Base-by-base conservation (phyloP, 495 filamentous ascomycete species). In the Durotheca rogersii region DNA sequence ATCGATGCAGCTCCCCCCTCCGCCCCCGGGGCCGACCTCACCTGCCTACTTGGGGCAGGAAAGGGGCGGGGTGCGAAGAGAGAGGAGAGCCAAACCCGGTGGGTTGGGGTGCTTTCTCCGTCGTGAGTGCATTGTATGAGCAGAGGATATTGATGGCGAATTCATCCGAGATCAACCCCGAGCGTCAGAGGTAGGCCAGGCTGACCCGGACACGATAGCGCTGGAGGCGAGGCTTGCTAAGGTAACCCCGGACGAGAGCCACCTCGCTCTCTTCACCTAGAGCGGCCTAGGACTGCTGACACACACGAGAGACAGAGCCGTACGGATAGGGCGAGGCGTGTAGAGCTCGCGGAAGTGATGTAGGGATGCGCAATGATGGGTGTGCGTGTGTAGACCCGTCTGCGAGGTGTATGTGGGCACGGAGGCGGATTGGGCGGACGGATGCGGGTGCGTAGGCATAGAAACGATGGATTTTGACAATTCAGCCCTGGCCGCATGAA, bases 11-110 rank as follows among this genome's bases (percentile, higher is more conserved):
- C 37, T 41, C 27, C n/a, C n/a, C n/a, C n/a, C n/a, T n/a, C n/a
- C n/a, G n/a, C n/a, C n/a, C n/a, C n/a, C n/a, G n/a, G n/a, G n/a
- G n/a, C n/a, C n/a, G n/a, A n/a, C n/a, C n/a, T n/a, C n/a, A 49
- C 55, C 33, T 53, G 43, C 49, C 55, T 58, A 35, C 48, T 48
- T 45, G 19, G 19, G 29, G 41, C 29, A 41, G 18, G 15, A 50
- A 42, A n/a, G 32, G 12, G 33, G 37, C 39, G 35, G 32, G n/a
- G n/a, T n/a, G n/a, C n/a, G n/a, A n/a, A n/a, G n/a, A n/a, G n/a
- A n/a, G n/a, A n/a, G n/a, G n/a, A n/a, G n/a, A n/a, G n/a, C n/a
- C n/a, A 35, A 31, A 40, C 9, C 41, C 38, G 47, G 23, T 33
- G 42, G 34, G 41, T 44, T 23, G 47, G 34, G 39, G 41, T 9